phyloP scores from a whole-genome alignment of 106 monocot genomes.

The Phalaenopsis equestris region DNA sequence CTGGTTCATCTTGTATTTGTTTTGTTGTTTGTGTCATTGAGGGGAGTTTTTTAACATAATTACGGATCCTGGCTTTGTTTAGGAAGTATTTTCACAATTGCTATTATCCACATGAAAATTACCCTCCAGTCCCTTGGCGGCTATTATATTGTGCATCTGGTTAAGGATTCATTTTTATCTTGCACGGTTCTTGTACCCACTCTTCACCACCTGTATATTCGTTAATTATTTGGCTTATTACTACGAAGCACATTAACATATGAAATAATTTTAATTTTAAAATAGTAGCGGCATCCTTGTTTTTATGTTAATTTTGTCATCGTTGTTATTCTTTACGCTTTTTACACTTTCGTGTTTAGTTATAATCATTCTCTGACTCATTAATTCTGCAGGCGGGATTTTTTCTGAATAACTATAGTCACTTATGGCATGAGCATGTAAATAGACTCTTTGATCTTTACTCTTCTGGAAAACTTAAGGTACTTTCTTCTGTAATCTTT shows the following conservation, averaged over 20 bases:
- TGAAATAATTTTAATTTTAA: neutral
- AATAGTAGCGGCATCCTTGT: neutral
- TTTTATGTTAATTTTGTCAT: neutral
- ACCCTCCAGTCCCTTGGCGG: neutral
- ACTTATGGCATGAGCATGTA: constrained; percentile 73
- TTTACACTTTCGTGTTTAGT: neutral
- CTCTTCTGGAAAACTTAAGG: constrained; percentile 85
- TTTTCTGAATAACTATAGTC: constrained; percentile 79
- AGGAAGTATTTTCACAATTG: neutral
- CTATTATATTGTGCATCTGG: neutral
- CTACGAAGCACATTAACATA: neutral
- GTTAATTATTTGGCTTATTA: neutral
- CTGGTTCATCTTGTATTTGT: too few relatives aligned
- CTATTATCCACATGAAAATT: neutral
- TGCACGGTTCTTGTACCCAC: neutral
- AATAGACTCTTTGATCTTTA: constrained; percentile 71
- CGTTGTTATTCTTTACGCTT: neutral
- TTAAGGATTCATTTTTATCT: neutral
- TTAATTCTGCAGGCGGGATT: constrained; percentile 70
- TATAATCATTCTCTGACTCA: neutral
- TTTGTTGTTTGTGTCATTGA: too few relatives aligned
- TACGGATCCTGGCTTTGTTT: neutral
- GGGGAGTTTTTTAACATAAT: neutral
- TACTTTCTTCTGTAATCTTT: constrained; percentile 16
- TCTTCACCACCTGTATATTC: neutral